Base-by-base conservation (phyloP, 495 filamentous ascomycete genomes). In the Hyaloscypha variabilis region DNA sequence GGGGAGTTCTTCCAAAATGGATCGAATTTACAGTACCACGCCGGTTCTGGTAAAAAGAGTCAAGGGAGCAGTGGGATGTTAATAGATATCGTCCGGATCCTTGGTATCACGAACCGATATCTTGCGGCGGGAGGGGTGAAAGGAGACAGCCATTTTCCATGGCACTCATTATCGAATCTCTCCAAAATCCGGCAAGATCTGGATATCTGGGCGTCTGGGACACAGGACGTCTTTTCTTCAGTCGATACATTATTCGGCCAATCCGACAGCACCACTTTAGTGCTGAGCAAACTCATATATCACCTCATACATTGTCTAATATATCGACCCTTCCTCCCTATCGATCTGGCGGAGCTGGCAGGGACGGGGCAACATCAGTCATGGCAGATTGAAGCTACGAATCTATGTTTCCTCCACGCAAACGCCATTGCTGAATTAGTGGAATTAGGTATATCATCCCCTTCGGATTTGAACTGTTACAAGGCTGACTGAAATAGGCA, bases 371-470 rank as follows among this genome's bases (percentile, higher is more conserved):
- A 94, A 70, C 91, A 96, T 67, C 91, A 94, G 72, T 92, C 90
- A 36, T 96, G 92, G 92, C 91, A 94, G 74, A 94, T 94, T 58
- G 91, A 93, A 69, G 90, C 91, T 0, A 94, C 91, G 1, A 92
- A 93, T 64, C 83, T 93, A 58, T 94, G 91, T 74, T 94, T 96
- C 74, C 81, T 91, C 19, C 92, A 96, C 68, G 90, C 92, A 10
- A 96, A 94, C 74, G 91, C 91, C 1, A 92, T 96, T 58, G 88
- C 90, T 6, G 91, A 94, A 67, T 79, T 96, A 1, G 90, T 94
- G 23, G 90, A 93, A 72, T 83, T 94, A 24, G 91, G 89, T 55
- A 64, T 23, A 64, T 60, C 42, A 25, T 10, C 2, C 17, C 19
- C n/a, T 6, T 81, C 80, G 39, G 26, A 42, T 11, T 19, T 53